These are phyloP conservation scores for Xenosphaeropsis pyriputrescens DNA, from an alignment of 2,329 filamentous ascomycete genomes.

Conservation along the genomic window DNA sequence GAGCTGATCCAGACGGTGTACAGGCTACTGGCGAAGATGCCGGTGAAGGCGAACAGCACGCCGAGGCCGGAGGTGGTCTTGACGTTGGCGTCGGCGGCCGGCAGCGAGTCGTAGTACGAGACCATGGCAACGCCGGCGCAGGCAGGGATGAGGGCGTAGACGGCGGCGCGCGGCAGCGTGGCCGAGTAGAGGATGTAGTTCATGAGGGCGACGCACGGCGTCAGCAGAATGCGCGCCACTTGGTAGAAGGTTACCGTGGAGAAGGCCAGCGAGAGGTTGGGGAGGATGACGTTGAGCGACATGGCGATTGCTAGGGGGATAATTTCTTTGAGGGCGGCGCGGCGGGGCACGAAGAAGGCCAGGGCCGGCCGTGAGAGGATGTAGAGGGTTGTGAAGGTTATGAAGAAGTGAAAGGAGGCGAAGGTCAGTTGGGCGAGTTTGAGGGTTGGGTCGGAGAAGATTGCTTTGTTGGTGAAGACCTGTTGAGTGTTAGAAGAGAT, in stretches of 20 bases:
- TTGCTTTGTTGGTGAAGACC: constrained; percentile 58
- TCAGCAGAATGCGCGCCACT: constrained; percentile 51
- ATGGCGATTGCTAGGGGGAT: constrained; percentile 52
- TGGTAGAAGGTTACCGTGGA: constrained; percentile 59
- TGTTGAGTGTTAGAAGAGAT: constrained; percentile 12
- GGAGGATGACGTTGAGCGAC: constrained; percentile 54
- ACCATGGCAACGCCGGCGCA: constrained; percentile 51
- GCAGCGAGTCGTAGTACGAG: constrained; percentile 53
- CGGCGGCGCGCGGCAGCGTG: constrained; percentile 36
- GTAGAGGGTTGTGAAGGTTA: constrained; percentile 50
- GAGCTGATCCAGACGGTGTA: constrained; percentile 57
- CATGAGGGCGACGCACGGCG: constrained; percentile 48
- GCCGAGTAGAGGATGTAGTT: constrained; percentile 46
- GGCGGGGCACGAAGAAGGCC: constrained; percentile 41
- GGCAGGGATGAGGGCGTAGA: constrained; percentile 38
- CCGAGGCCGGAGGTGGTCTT: constrained; percentile 42
- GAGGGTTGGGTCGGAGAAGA: constrained; percentile 48
- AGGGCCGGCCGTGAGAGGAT: constrained; percentile 42
- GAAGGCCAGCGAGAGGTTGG: constrained; percentile 52
- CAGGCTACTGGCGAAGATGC: constrained; percentile 49
- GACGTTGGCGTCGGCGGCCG: constrained; percentile 27
- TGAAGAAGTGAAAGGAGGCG: constrained; percentile 52
- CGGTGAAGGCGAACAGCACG: constrained; percentile 47
- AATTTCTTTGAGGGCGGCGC: constrained; percentile 37
- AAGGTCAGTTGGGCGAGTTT: constrained; percentile 50